phyloP scores from a whole-genome alignment of 2,329 filamentous ascomycete genomes.

The Thielaviopsis ethacetica region DNA sequence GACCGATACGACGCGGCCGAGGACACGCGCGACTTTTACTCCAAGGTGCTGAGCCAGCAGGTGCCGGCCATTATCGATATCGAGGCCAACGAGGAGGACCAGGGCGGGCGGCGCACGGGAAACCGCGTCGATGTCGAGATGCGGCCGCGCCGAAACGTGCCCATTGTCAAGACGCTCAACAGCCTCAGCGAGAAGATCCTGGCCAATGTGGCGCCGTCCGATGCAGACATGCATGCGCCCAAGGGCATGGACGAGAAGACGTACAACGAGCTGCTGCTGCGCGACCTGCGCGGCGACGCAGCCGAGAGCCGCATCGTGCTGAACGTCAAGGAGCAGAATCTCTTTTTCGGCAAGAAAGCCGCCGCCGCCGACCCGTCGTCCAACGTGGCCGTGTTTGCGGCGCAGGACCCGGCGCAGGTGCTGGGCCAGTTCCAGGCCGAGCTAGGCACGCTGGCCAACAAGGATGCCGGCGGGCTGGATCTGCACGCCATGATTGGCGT shows the following conservation, averaged over 20 bases:
- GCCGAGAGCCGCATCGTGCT: slow-evolving; percentile 66
- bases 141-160: slow-evolving; percentile 65
- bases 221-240: slow-evolving; percentile 44
- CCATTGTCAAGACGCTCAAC: slow-evolving; percentile 80
- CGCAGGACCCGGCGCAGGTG: slow-evolving; percentile 54
- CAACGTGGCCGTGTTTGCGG: slow-evolving; percentile 39
- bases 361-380: slow-evolving; percentile 24
- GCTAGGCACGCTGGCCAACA: slow-evolving; percentile 34
- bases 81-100: slow-evolving; percentile 87
- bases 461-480: slow-evolving; percentile 35
- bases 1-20: slow-evolving; percentile 72
- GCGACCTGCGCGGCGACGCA: slow-evolving; percentile 60
- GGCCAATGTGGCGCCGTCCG: slow-evolving; percentile 66
- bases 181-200: slow-evolving; percentile 86
- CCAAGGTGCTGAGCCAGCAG: slow-evolving; percentile 41
- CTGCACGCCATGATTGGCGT: slow-evolving; percentile 51
- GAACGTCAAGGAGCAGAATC: slow-evolving; percentile 74
- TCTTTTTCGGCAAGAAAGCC: slow-evolving; percentile 54
- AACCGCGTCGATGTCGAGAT: slow-evolving; percentile 85
- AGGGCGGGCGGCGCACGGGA: slow-evolving; percentile 64
- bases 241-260: slow-evolving; percentile 52
- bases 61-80: slow-evolving; percentile 85
- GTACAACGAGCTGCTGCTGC: slow-evolving; percentile 58
- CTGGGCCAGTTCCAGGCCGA: slow-evolving; percentile 48
- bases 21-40: slow-evolving; percentile 37